phyloP scores from a whole-genome alignment of 768 basidiomycete genomes.

The Lentinus brumalis region DNA sequence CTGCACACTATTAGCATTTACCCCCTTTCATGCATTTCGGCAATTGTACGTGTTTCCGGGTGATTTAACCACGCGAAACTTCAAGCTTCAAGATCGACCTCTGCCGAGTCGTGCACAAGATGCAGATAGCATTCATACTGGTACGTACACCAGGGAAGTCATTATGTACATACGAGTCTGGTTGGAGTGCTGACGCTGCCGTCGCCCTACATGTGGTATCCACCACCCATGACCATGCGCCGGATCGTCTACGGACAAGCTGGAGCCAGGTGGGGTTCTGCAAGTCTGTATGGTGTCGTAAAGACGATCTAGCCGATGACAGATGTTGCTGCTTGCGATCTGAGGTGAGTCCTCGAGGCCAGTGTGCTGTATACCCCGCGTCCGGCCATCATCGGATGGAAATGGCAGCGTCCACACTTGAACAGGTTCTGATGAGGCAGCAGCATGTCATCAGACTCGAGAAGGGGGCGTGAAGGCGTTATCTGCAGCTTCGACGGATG shows the following conservation, averaged over 20 bases:
- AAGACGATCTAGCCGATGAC: not conserved
- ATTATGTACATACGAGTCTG: no score
- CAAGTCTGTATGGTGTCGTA: no score
- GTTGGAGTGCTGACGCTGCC: no score
- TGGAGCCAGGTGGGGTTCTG: not conserved
- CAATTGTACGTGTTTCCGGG: no score
- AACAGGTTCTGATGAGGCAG: not conserved
- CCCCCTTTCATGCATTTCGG: not conserved
- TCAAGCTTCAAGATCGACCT: no score
- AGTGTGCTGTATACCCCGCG: not conserved
- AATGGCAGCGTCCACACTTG: not conserved
- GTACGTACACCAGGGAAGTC: no score
- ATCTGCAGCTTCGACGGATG: not conserved
- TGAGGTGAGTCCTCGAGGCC: not conserved
- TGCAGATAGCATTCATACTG: no score
- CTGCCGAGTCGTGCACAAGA: no score
- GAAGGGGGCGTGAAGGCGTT: not conserved
- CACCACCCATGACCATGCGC: constrained; percentile 10
- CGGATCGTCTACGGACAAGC: not conserved
- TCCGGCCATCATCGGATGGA: not conserved
- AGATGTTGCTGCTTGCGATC: not conserved
- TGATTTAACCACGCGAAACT: no score
- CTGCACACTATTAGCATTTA: constrained; percentile 17
- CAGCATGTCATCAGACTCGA: not conserved
- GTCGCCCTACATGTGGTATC: no score